Conservation (phyloP, 352 stramenopile species). For the Phytopythium oedochilum region DNA sequence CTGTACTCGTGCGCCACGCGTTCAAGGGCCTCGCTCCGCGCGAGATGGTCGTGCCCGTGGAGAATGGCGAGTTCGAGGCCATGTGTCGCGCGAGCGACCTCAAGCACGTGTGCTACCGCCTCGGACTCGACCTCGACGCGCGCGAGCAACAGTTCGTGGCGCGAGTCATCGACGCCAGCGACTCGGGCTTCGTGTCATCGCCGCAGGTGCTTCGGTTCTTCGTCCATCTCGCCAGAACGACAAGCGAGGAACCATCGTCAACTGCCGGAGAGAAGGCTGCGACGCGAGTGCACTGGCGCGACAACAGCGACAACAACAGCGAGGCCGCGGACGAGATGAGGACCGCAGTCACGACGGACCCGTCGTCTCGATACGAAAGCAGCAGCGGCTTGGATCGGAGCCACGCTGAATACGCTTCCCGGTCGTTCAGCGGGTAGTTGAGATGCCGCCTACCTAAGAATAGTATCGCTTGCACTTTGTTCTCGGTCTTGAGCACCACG, state of each 20-base stretch:
- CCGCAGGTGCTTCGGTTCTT: constrained; percentile 60
- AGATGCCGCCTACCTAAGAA: no score
- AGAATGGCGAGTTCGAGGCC: constrained; percentile 64
- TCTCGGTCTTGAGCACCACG: neutral
- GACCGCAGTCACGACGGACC: neutral
- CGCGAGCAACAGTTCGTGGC: constrained; percentile 57
- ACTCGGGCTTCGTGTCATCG: constrained; percentile 60
- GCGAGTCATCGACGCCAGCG: constrained; percentile 32
- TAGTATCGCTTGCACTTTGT: no score
- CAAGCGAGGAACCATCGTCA: neutral
- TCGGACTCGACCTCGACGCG: constrained; percentile 62
- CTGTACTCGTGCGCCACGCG: constrained; percentile 61
- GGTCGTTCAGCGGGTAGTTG: neutral
- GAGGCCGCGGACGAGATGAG: neutral
- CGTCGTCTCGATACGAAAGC: neutral
- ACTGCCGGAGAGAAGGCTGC: neutral
- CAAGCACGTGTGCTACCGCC: constrained; percentile 68
- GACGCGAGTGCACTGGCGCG: neutral
- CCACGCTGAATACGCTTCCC: neutral
- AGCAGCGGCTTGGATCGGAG: neutral
- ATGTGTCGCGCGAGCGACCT: constrained; percentile 58
- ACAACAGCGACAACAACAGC: constrained; percentile 6
- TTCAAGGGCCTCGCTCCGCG: constrained; percentile 65
- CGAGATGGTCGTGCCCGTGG: constrained; percentile 63
- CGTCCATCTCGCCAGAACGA: constrained; percentile 24